These are phyloP conservation scores for Ambrosia artemisiifolia DNA, from an alignment of 129 eudicot species.

Conservation along the genomic window DNA sequence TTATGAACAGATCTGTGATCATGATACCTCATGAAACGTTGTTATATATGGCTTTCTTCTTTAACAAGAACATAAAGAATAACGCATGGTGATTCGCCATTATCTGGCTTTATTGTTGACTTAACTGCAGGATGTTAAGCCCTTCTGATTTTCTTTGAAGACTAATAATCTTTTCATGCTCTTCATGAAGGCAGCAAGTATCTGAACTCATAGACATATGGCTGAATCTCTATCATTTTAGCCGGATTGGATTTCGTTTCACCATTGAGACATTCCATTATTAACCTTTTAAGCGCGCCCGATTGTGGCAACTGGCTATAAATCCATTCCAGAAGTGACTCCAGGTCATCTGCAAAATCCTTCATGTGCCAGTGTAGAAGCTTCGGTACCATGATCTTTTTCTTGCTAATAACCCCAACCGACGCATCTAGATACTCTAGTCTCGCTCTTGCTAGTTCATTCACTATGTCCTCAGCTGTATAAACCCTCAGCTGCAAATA, in stretches of 20 bases:
- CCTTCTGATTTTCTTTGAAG: neutral
- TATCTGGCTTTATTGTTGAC: neutral
- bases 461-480: constrained; percentile 68
- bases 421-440: constrained; percentile 87
- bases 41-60: neutral
- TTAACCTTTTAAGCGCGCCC: constrained; percentile 55
- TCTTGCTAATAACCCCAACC: constrained; percentile 76
- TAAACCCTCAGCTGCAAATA: constrained; percentile 65
- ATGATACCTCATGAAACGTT: too few relatives aligned
- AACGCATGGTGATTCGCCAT: neutral
- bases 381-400: constrained; percentile 76
- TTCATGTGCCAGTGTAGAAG: constrained; percentile 93
- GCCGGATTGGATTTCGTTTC: constrained; percentile 52
- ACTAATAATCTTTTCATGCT: neutral
- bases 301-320: constrained; percentile 81
- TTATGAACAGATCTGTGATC: too few relatives aligned
- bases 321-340: constrained; percentile 90
- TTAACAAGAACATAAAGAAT: constrained; percentile 11
- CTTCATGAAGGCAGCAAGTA: constrained; percentile 62
- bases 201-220: constrained; percentile 77
- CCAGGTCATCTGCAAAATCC: constrained; percentile 96
- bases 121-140: constrained; percentile 9
- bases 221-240: constrained; percentile 71
- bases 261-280: constrained; percentile 78
- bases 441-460: constrained; percentile 79